phyloP scores from a whole-genome alignment of 805 yeast genomes.

The Candida koratica region DNA sequence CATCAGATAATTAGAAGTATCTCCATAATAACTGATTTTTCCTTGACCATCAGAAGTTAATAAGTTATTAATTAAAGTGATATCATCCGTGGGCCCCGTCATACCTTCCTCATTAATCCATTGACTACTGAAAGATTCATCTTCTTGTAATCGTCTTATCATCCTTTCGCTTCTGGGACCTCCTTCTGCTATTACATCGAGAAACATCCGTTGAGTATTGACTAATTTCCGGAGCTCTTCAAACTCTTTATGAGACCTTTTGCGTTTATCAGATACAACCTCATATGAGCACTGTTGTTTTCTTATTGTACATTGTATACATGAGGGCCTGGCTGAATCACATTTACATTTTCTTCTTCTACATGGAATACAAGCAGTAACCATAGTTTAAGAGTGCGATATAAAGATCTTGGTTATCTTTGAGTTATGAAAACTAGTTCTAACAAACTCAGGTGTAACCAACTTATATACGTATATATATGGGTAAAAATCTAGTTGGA shows the following conservation, averaged over 20 bases:
- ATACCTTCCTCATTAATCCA: not conserved
- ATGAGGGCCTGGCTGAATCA: conserved; percentile 7
- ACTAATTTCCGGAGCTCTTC: conserved; percentile 7
- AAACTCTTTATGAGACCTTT: conserved; percentile 3
- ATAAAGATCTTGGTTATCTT: too few relatives aligned
- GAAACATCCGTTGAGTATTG: conserved; percentile 2
- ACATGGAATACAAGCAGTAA: conserved; percentile 10
- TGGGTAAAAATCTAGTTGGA: too few relatives aligned
- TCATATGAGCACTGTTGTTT: conserved; percentile 3
- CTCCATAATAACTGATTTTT: conserved; percentile 12
- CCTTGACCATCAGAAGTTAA: conserved; percentile 11
- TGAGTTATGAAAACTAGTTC: too few relatives aligned
- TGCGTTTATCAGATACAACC: conserved; percentile 4
- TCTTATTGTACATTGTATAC: conserved; percentile 9
- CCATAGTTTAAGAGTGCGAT: too few relatives aligned
- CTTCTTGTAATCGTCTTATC: conserved; percentile 4
- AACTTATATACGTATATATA: too few relatives aligned
- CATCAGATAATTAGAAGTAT: conserved; percentile 12
- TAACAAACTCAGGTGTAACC: too few relatives aligned
- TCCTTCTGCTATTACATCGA: conserved; percentile 10
- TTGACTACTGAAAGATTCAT: not conserved
- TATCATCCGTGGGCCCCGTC: not conserved
- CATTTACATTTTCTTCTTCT: conserved; percentile 11
- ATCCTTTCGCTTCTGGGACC: conserved; percentile 4
- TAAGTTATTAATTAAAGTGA: conserved; percentile 1